Conservation (phyloP, 2,329 filamentous ascomycete genomes). For the Ceratocystis lukuohia region DNA sequence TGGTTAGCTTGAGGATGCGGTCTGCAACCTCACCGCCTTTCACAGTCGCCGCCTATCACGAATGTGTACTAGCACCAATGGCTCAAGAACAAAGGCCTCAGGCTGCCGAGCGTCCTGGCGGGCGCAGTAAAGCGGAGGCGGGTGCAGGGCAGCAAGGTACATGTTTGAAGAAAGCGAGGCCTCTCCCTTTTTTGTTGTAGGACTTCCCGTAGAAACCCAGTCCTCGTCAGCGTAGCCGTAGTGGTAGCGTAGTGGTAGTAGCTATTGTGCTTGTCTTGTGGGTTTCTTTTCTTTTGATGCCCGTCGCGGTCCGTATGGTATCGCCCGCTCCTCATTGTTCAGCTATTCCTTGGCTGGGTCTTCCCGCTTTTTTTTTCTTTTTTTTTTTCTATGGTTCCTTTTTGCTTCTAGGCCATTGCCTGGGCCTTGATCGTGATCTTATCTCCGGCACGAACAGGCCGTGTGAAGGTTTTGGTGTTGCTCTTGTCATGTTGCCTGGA, state of each 20-base stretch:
- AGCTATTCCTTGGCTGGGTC: neutral
- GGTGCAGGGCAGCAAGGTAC: neutral
- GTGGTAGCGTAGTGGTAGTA: neutral
- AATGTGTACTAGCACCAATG: too few relatives aligned
- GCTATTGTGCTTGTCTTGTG: neutral
- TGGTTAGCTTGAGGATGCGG: neutral
- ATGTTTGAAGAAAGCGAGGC: neutral
- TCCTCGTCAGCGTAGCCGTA: neutral
- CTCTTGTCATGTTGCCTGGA: too few relatives aligned
- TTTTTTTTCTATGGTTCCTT: neutral
- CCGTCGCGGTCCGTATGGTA: neutral
- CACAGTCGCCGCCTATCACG: neutral
- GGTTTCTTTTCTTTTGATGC: neutral
- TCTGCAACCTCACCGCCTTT: neutral
- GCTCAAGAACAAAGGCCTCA: neutral
- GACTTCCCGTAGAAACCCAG: conserved; percentile 4
- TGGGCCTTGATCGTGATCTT: too few relatives aligned
- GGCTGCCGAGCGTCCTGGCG: neutral
- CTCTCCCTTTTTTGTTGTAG: neutral
- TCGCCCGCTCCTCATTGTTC: neutral
- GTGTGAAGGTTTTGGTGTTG: too few relatives aligned
- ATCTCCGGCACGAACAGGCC: too few relatives aligned
- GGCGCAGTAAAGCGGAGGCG: neutral
- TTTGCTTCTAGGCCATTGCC: too few relatives aligned
- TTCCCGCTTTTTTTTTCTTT: neutral